Percentiles rank a stretch among this genome's conserved stretches.
Evolutionary conservation across 2,329 filamentous ascomycete genomes (phyloP).

Genomic region (Sporothrix curviconia): DNA sequence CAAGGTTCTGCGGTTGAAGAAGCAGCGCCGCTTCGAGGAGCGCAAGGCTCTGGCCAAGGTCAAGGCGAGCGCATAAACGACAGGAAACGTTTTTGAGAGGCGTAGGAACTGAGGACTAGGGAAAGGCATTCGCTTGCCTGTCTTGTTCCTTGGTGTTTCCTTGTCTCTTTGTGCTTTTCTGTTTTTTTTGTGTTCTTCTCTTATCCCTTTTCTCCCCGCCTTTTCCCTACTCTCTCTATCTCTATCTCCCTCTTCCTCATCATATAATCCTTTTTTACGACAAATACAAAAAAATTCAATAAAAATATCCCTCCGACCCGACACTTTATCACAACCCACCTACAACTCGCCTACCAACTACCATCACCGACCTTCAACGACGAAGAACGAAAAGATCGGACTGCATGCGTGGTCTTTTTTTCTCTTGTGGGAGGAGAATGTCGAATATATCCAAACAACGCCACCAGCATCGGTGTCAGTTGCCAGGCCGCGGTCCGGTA

Average conservation of each 20-base stretch:
- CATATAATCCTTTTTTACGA: slow-evolving; percentile 3
- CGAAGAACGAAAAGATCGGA: background rate
- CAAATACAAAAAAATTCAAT: slow-evolving; percentile 6
- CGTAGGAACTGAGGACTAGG: background rate
- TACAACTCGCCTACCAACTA: background rate
- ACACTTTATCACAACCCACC: background rate
- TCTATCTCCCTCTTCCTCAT: no score
- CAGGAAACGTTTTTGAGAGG: background rate
- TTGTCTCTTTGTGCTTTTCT: background rate
- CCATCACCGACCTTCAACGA: background rate
- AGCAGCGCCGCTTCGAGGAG: slow-evolving; percentile 98
- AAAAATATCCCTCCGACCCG: slow-evolving; percentile 1
- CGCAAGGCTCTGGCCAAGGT: slow-evolving; percentile 94
- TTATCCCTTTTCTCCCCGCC: background rate
- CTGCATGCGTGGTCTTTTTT: background rate
- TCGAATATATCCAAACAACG: background rate
- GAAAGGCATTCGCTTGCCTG: background rate
- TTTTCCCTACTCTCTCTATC: background rate
- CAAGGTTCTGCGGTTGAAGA: slow-evolving; percentile 99
- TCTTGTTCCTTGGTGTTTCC: no score
- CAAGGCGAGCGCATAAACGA: slow-evolving; percentile 66
- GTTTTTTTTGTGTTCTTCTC: background rate
- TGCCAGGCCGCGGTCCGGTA: background rate
- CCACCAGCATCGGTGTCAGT: background rate
- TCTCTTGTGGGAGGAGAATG: background rate